Base-by-base conservation (phyloP, 2,329 filamentous ascomycete genomes). In the Ceratocystis diversiconidia region DNA sequence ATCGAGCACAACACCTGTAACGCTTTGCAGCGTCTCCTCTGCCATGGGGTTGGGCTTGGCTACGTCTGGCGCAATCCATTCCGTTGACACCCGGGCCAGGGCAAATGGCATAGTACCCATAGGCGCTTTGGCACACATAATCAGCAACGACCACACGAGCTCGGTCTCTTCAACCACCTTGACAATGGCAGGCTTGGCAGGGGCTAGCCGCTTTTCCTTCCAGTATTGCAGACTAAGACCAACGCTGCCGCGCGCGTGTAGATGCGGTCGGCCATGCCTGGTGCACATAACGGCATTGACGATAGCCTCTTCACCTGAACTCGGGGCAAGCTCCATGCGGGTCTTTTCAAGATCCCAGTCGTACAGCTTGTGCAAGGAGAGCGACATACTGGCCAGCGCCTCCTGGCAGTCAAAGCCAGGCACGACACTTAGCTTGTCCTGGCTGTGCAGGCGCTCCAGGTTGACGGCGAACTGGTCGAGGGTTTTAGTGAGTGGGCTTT, bases 141-240 rank as follows among this genome's bases (percentile, higher is more conserved):
- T 79, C 1, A 85, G 76, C 6, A 92, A 78, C 0, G 83, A 83
- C 82, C 87, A 92, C 2, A 84, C 79, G 66, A 78, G 80, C 67
- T 80, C 77, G 28, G 71, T 72, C 5, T 77, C 73, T 30, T 76
- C 73, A 41, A 75, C 73, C 36, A 76, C 73, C 10, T 72, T 70
- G 19, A 77, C 72, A 41, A 76, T 73, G 19, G 74, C 72, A 60
- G 74, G 73, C 60, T 70, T 73, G 1, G 71, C 72, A 2, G 72
- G 74, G 17, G 83, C 73, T 60, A 81, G 77, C 60, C 82, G 79
- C 65, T 79, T 77, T 70, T 86, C 80, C 73, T 84, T 86, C 89
- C 89, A 94, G 73, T 92, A 95, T 69, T 90, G 86, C 48, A 94
- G 71, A 61, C 82, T 84, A 65, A 92, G 75, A 0, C 90, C 90